Conservation (phyloP, 305 asterid species). For the Galium porrigens region DNA sequence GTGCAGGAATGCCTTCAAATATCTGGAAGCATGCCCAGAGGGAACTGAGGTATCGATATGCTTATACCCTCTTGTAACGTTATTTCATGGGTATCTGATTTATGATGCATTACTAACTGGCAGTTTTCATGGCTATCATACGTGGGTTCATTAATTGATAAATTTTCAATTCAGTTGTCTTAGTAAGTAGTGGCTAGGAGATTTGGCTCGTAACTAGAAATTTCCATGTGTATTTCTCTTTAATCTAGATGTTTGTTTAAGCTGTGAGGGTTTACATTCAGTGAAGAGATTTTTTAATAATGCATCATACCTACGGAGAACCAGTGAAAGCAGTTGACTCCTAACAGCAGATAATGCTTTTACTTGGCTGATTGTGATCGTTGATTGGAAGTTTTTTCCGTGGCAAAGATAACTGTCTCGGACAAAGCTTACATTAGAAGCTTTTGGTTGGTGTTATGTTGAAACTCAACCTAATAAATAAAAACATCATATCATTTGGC, state of each 20-base stretch:
- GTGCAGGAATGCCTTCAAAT: constrained; percentile 86
- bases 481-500: background rate
- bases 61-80: background rate
- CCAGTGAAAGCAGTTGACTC: background rate
- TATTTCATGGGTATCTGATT: background rate
- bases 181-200: background rate
- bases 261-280: background rate
- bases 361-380: background rate
- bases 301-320: too few relatives aligned
- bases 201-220: background rate
- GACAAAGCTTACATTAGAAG: background rate
- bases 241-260: background rate
- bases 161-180: background rate
- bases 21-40: constrained; percentile 94
- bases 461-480: background rate
- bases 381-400: background rate
- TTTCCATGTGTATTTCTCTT: background rate
- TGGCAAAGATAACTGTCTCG: background rate
- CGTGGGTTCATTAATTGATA: background rate
- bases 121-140: background rate
- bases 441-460: background rate
- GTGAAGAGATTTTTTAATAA: background rate
- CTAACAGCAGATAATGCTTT: background rate
- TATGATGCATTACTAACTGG: background rate
- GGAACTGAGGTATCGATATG: constrained; percentile 51